phyloP scores from a whole-genome alignment of 2,329 filamentous ascomycete genomes.

The Pseudogymnoascus sp. region DNA sequence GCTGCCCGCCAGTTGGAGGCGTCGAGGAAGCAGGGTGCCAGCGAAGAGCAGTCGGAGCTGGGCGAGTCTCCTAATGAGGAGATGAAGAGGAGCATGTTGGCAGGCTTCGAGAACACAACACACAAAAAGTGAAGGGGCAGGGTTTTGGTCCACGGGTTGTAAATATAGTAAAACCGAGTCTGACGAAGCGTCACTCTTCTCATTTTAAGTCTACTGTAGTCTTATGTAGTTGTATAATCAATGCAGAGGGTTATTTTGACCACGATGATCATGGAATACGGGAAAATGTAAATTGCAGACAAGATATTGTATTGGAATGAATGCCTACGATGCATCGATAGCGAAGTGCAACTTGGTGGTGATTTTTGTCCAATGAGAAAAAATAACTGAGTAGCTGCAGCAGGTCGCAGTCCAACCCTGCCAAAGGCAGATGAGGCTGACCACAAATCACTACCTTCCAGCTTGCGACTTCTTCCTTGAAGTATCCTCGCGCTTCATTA shows the following conservation, averaged over 20 bases:
- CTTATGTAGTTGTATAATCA: conserved; percentile 3
- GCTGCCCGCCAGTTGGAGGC: conserved; percentile 43
- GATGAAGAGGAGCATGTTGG: conserved; percentile 40
- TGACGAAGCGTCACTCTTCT: conserved; percentile 2
- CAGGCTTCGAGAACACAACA: conserved; percentile 36
- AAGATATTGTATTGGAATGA: too few species aligned
- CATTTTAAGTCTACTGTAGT: conserved; percentile 9
- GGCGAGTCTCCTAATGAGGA: conserved; percentile 29
- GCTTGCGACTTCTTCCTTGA: background rate
- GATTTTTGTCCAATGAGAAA: background rate
- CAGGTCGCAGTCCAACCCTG: background rate
- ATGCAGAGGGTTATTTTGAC: background rate
- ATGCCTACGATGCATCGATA: background rate
- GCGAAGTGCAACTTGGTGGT: background rate
- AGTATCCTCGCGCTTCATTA: background rate
- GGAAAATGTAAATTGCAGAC: too few species aligned
- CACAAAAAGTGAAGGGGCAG: conserved; percentile 20
- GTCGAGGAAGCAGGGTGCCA: conserved; percentile 28
- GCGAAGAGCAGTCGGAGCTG: conserved; percentile 17
- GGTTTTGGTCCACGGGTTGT: background rate
- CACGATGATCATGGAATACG: too few species aligned
- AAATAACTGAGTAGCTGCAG: background rate
- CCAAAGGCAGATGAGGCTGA: background rate
- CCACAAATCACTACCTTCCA: background rate
- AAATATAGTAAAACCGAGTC: conserved; percentile 6